phyloP scores from a whole-genome alignment of 441 rosid species.

The Populus trichocarpa region DNA sequence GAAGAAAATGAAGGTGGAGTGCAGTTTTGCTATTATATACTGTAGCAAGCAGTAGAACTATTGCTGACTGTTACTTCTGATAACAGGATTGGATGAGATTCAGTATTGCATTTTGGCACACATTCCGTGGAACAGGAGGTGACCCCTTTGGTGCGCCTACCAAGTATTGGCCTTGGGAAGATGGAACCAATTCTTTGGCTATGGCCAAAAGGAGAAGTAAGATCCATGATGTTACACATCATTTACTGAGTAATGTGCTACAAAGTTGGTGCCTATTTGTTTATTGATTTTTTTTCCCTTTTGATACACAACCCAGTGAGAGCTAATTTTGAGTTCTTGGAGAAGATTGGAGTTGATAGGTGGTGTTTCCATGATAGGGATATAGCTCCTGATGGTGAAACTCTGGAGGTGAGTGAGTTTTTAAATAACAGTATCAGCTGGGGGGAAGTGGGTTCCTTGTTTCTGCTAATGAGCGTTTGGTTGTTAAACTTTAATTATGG shows the following conservation, averaged over 20 bases:
- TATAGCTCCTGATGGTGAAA: conserved; percentile 83
- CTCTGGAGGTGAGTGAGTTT: conserved; percentile 53
- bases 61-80: conserved; percentile 20
- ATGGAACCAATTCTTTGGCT: conserved; percentile 84
- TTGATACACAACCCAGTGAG: conserved; percentile 58
- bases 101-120: conserved; percentile 99
- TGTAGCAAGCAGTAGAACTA: conserved; percentile 3
- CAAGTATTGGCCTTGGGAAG: conserved; percentile 98
- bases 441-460: not conserved
- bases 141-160: conserved; percentile 91
- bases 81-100: conserved; percentile 93
- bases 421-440: not conserved
- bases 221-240: conserved; percentile 16
- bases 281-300: not conserved
- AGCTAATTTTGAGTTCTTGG: conserved; percentile 91
- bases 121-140: conserved; percentile 86
- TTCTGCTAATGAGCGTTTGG: not conserved
- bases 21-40: not conserved
- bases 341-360: conserved; percentile 86
- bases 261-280: not conserved
- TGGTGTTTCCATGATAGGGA: conserved; percentile 99
- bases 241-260: not conserved
- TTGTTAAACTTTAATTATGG: not conserved
- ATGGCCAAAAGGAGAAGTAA: conserved; percentile 98
- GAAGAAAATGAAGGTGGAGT: conserved; percentile 87